Evolutionary conservation across 1,284 basidiomycete species (phyloP), one percentile per base, ranked within the genome.

Genomic region (Mycena sp.): DNA sequence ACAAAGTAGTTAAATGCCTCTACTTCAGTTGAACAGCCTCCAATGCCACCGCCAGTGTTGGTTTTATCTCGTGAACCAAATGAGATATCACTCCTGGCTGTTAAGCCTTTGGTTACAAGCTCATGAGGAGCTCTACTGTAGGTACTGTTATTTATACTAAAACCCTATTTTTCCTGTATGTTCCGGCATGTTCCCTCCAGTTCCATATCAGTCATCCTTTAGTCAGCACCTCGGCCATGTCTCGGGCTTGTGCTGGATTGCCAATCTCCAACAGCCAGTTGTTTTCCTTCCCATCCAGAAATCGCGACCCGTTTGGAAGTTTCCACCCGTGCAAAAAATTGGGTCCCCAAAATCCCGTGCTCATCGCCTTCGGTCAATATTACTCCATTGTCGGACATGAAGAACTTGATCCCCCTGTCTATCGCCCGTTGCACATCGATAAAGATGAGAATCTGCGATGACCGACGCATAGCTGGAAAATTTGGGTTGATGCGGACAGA

Each of bases 321-420:
- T 44, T 88, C 85, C 1, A 93, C 91, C 17, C 82, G 82, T 23
- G 78, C 69, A 74, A 95, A 95, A 72, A 86, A 92, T 19, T 81
- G 72, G 0, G 86, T 80, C 0, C 77, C 70, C 7, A 94, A 71
- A 66, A 85, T 79, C 0, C 91, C 91, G 3, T 75, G 72, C 26
- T 79, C 78, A 59, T 91, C 79, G 1, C 95, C 95, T 58, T 86
- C 84, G 0, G 92, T 93, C 6, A 97, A 83, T 17, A 97, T 84
- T 7, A 96, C 95, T 3, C 93, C 93, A 67, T 96, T 97, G 1
- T 85, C 79, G 1, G 94, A 96, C 1, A 93, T 76, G 71, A 82
- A 86, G 69, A 97, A 93, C 50, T 83, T 80, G 71, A 95, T 81
- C 0, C 91, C 92, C 10, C 86, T 87, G 51, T 84, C 82, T 35